These are phyloP conservation scores for Solanum chiquidenum DNA, from an alignment of 257 asterid species.

Conservation along the genomic window DNA sequence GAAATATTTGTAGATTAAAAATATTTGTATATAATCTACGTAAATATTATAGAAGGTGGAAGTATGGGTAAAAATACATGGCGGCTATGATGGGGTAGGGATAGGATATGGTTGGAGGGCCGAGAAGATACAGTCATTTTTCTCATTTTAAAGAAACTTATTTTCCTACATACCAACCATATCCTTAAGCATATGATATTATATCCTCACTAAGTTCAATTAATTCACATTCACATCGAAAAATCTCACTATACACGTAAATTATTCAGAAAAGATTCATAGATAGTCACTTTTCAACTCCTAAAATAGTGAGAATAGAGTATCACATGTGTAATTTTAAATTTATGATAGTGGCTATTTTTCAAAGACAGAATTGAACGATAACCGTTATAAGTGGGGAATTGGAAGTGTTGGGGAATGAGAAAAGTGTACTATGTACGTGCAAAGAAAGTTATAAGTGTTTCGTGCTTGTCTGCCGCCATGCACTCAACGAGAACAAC, in stretches of 20 bases:
- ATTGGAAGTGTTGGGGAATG: conserved; percentile 21
- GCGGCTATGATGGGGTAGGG: background rate
- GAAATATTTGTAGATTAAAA: background rate
- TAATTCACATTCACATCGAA: background rate
- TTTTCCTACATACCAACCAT: background rate
- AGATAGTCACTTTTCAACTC: background rate
- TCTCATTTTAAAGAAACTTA: background rate
- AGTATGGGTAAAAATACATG: background rate
- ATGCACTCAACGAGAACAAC: conserved; percentile 35
- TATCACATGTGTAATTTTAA: background rate
- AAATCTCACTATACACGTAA: background rate
- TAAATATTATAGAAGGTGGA: background rate
- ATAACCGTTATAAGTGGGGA: background rate
- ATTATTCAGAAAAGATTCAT: background rate
- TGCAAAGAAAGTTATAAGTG: conserved; percentile 60
- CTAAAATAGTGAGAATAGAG: background rate
- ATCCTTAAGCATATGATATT: background rate
- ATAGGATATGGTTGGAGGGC: background rate
- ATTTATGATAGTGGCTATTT: background rate
- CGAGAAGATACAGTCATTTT: background rate
- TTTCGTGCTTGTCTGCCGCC: conserved; percentile 87
- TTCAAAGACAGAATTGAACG: background rate
- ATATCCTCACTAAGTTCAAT: background rate
- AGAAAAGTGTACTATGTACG: conserved; percentile 17
- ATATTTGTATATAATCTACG: background rate